phyloP scores from a whole-genome alignment of 108 stramenopile genomes.

The Cyclotella choctawhatcheeana region DNA sequence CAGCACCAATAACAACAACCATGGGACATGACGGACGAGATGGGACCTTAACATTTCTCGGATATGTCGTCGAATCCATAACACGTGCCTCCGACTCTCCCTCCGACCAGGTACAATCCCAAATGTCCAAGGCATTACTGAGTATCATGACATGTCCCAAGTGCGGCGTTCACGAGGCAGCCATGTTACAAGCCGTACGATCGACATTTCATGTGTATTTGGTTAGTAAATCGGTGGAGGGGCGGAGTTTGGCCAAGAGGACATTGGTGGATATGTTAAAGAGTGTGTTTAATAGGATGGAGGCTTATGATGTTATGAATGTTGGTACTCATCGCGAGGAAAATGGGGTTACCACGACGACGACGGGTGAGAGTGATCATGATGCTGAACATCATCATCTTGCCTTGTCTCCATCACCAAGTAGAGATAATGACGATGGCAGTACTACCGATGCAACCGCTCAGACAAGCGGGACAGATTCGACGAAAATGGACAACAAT shows the following conservation, averaged over 20 bases:
- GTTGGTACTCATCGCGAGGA: slow-evolving; percentile 23
- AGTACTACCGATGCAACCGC: slow-evolving; percentile 30
- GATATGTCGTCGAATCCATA: slow-evolving; percentile 49
- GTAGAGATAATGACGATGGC: slow-evolving; percentile 3
- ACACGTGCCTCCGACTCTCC: slow-evolving; percentile 46
- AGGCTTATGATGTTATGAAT: slow-evolving; percentile 70
- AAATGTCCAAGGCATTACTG: slow-evolving; percentile 59
- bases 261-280: slow-evolving; percentile 91
- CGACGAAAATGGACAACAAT: background rate
- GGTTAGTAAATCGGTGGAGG: slow-evolving; percentile 71
- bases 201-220: slow-evolving; percentile 96
- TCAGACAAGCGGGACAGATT: slow-evolving; percentile 29
- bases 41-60: slow-evolving; percentile 41
- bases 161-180: slow-evolving; percentile 91
- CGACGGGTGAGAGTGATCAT: too few relatives aligned
- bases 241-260: slow-evolving; percentile 83
- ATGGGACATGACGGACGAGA: slow-evolving; percentile 38
- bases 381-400: too few relatives aligned
- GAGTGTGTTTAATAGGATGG: slow-evolving; percentile 94
- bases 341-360: too few relatives aligned
- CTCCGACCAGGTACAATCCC: slow-evolving; percentile 60
- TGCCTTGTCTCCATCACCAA: background rate
- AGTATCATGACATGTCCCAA: slow-evolving; percentile 76
- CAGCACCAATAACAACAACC: background rate
- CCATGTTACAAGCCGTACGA: slow-evolving; percentile 90